These are phyloP conservation scores for Saccharomycopsis schoenii DNA, from an alignment of 805 yeast species.

Conservation along the genomic window DNA sequence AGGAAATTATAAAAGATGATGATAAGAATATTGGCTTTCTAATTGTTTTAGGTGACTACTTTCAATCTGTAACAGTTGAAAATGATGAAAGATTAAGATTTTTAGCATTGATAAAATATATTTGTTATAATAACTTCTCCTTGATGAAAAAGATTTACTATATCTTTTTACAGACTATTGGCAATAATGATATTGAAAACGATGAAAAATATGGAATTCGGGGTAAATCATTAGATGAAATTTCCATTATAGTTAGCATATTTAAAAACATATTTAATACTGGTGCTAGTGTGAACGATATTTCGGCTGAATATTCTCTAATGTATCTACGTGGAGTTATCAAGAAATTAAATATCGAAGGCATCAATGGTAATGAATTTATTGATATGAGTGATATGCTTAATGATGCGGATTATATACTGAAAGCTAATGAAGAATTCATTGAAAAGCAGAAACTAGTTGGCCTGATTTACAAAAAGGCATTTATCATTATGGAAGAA, in stretches of 20 bases:
- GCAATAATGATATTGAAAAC: neutral
- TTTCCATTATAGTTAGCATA: neutral
- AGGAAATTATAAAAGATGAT: constrained; percentile 3
- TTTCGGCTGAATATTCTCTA: neutral
- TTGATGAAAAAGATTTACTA: neutral
- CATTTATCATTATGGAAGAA: neutral
- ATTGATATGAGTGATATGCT: neutral
- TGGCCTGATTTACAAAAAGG: neutral
- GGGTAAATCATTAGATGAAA: neutral
- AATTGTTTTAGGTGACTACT: neutral
- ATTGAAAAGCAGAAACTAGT: neutral
- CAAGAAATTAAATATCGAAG: neutral
- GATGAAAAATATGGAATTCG: neutral
- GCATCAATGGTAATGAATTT: neutral
- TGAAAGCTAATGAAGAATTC: neutral
- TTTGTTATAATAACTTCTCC: neutral
- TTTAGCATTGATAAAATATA: constrained; percentile 5
- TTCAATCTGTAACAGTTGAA: neutral
- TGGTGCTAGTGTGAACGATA: neutral
- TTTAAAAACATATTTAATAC: neutral
- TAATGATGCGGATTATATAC: neutral
- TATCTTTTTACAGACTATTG: neutral
- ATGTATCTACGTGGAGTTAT: neutral
- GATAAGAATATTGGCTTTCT: neutral
- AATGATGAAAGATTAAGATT: neutral